Conservation (phyloP, 192 early-diverging fungal species). For the Glomus cerebriforme region DNA sequence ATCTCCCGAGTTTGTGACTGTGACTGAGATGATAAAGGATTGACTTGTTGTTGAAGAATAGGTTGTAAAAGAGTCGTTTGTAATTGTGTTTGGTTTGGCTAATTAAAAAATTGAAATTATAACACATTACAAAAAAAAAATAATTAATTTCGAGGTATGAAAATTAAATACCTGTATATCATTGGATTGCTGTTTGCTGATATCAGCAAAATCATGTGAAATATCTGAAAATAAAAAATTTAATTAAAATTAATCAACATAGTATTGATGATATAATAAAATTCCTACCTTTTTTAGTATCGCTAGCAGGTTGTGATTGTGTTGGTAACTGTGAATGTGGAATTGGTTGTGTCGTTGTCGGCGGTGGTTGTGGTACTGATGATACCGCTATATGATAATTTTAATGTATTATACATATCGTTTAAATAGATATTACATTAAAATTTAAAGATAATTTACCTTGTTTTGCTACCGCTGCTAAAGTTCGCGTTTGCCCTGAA, state of each 20-base stretch:
- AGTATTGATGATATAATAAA: not conserved
- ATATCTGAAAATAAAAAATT: constrained; percentile 2
- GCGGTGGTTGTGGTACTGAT: not conserved
- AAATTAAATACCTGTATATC: not conserved
- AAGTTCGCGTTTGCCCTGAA: not conserved
- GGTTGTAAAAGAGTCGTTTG: not conserved
- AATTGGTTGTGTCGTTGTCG: constrained; percentile 15
- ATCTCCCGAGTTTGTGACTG: constrained; percentile 1
- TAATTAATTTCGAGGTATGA: not conserved
- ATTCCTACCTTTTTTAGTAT: not conserved
- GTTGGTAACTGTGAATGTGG: constrained; percentile 9
- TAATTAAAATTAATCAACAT: not conserved
- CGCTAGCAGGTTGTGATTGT: constrained; percentile 5
- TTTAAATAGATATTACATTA: not conserved
- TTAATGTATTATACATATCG: not conserved
- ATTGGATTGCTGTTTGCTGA: constrained; percentile 1
- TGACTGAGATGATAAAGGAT: not conserved
- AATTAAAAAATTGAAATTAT: not conserved
- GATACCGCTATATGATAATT: not conserved
- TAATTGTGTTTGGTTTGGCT: not conserved
- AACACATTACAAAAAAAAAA: not conserved
- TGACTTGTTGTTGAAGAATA: not conserved
- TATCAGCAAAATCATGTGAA: not conserved
- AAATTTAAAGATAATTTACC: not conserved
- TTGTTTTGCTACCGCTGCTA: constrained; percentile 1